Evolutionary conservation across 2,329 filamentous ascomycete genomes (phyloP).

Genomic region (Volutella citrinella): DNA sequence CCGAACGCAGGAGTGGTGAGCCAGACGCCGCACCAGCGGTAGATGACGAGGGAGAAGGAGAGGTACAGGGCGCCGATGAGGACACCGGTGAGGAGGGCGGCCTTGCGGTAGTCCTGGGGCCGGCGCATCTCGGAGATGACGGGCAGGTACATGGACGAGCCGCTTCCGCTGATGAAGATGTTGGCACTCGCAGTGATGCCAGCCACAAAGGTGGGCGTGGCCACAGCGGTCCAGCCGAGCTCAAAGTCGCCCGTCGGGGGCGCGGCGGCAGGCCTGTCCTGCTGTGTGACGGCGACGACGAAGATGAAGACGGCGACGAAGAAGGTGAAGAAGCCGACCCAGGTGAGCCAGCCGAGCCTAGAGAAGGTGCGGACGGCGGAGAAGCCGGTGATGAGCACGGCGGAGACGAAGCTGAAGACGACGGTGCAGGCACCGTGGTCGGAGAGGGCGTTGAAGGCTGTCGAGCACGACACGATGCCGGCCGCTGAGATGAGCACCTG

Average conservation of each 20-base stretch:
- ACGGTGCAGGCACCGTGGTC: conserved; percentile 24
- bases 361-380: conserved; percentile 27
- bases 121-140: conserved; percentile 52
- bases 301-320: conserved; percentile 56
- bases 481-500: conserved; percentile 21
- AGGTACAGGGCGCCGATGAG: conserved; percentile 26
- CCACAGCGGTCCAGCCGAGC: conserved; percentile 50
- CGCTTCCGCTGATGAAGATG: conserved; percentile 54
- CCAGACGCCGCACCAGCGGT: conserved; percentile 27
- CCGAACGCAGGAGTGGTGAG: conserved; percentile 29
- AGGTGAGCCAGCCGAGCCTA: conserved; percentile 48
- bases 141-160: conserved; percentile 33
- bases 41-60: conserved; percentile 28
- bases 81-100: conserved; percentile 19
- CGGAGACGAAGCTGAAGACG: conserved; percentile 22
- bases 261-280: conserved; percentile 52
- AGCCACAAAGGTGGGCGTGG: conserved; percentile 49
- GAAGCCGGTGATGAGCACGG: conserved; percentile 20
- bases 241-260: conserved; percentile 53
- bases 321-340: conserved; percentile 51
- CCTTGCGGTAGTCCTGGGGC: conserved; percentile 23
- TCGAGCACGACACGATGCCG: conserved; percentile 11
- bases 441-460: conserved; percentile 22
- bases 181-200: conserved; percentile 52
- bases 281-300: conserved; percentile 39